Evolutionary conservation across 352 stramenopile genomes (phyloP).

Genomic region (Phytophthora lateralis): DNA sequence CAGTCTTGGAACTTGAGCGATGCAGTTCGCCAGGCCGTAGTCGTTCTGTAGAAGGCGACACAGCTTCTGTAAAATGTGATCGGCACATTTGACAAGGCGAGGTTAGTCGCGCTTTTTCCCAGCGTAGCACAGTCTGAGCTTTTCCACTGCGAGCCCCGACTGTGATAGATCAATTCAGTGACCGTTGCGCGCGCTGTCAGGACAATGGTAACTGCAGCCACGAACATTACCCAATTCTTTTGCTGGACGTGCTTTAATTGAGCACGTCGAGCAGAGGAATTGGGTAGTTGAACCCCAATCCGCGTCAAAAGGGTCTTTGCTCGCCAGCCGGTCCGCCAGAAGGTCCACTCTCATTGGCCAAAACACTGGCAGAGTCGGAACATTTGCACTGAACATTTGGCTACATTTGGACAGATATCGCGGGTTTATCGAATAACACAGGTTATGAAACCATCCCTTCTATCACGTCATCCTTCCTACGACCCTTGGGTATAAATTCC

Average conservation of each 20-base stretch:
- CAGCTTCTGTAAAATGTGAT: not conserved
- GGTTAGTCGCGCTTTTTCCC: not conserved
- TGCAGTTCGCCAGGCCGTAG: not conserved
- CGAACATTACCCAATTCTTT: not conserved
- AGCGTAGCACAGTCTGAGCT: not conserved
- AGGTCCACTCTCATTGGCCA: conserved; percentile 15
- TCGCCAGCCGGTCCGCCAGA: conserved; percentile 12
- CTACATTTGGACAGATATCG: conserved; percentile 2
- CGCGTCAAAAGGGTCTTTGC: not conserved
- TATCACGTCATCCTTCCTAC: not conserved
- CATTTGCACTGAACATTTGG: conserved; percentile 15
- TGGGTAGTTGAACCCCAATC: no score
- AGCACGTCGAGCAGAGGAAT: no score
- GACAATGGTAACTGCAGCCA: not conserved
- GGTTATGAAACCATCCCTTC: not conserved
- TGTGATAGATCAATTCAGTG: not conserved
- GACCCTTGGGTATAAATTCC: not conserved
- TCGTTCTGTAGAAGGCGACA: not conserved
- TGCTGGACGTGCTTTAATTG: conserved; percentile 3
- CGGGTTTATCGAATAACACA: not conserved
- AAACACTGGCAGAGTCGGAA: conserved; percentile 8
- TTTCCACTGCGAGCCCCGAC: not conserved
- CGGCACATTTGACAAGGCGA: not conserved
- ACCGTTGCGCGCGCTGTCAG: not conserved
- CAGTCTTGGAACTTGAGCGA: not conserved